These are phyloP conservation scores for Cucurbitaria berberidis DNA, from an alignment of 2,329 filamentous ascomycete species.

Conservation along the genomic window DNA sequence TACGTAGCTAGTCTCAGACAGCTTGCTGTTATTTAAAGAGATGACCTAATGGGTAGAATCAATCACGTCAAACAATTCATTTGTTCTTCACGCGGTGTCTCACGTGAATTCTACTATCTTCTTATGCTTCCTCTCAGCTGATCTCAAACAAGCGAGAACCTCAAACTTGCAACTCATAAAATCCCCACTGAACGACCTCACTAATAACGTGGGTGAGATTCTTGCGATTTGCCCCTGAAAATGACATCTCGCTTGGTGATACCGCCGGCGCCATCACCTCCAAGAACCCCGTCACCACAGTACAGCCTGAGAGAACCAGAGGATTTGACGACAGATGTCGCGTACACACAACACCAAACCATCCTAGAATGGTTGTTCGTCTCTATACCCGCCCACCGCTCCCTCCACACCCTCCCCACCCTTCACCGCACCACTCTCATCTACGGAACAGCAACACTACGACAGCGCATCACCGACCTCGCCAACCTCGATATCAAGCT, in stretches of 20 bases:
- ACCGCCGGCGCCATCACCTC: background rate
- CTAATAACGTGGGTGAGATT: background rate
- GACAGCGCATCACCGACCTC: background rate
- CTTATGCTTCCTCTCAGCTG: background rate
- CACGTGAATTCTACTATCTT: background rate
- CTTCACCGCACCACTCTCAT: background rate
- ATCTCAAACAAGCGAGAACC: background rate
- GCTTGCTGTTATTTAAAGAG: background rate
- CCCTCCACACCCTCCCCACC: background rate
- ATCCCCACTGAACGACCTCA: background rate
- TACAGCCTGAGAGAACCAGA: background rate
- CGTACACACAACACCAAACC: background rate
- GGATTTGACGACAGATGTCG: background rate
- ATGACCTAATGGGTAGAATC: background rate
- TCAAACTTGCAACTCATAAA: background rate
- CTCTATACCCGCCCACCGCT: background rate
- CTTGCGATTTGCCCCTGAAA: too few species aligned
- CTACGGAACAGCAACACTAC: background rate
- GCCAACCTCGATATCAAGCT: background rate
- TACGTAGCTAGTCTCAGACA: background rate
- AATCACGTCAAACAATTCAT: background rate
- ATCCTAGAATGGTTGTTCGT: conserved; percentile 2
- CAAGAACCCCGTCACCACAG: background rate
- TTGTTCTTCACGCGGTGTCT: background rate
- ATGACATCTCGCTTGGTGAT: too few species aligned